Evolutionary conservation across 148 eudicot genomes (phyloP), one percentile per base, ranked within the genome.

Genomic region (Rhododendron simsii): DNA sequence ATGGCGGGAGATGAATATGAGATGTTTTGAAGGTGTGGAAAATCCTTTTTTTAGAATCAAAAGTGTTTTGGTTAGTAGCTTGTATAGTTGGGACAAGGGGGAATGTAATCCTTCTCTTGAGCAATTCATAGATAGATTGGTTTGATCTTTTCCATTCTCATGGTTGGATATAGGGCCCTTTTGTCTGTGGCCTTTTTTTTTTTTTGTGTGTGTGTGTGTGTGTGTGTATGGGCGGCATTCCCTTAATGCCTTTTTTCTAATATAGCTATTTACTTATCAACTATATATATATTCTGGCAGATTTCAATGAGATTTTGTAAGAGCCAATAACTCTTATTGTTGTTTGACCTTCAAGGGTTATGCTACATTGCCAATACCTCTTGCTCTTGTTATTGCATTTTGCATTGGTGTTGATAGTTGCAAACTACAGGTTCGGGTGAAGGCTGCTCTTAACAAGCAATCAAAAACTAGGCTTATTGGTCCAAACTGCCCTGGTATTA

Each of bases 401-500:
- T 51, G 73, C 1, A 76, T 83, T 51, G 10, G 30, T 86, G 9
- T 75, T 77, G 71, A n/a, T 55, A 10, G 74, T 55, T 91, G 79
- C 57, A 78, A 73, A 85, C 84, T 71, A 53, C 92, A 96, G 99
- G 96, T 97, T 83, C 90, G 91, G 71, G 98, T 97, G 76, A 95
- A 97, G 91, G 95, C 99, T 86, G 99, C 98, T 84, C 91, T 97
- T 55, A 93, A 92, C 82, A 83, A 84, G 55, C 98, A 95, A 78
- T 92, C 98, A 44, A 97, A 95, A 90, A 97, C 99, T 55, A 89
- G 98, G 81, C 89, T 97, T 65, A 97, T 97, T 89, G 99, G 99
- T 85, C 99, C 99, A 67, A 97, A 97, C 87, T 97, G 99, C 88
- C 99, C 99, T 81, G 99, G 99, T 83, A 94, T 97, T 84, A 97